Evolutionary conservation across 805 yeast species (phyloP), one percentile per base, ranked within the genome.

Genomic region (Zygotorulaspora chibaensis): DNA sequence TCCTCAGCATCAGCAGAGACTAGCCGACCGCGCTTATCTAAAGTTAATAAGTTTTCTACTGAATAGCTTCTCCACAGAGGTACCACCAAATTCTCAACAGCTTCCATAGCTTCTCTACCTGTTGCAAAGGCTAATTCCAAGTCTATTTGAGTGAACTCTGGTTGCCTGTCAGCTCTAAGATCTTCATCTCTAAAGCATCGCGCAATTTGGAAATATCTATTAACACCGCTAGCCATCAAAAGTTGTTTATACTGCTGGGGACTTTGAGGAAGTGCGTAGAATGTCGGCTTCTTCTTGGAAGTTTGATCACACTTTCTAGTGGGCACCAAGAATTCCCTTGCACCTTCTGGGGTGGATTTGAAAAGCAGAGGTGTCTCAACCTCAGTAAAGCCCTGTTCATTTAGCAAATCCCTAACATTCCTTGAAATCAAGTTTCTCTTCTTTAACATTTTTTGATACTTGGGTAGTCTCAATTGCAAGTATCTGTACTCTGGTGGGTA

Each of bases 321-420:
- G 1, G 99, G 99, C 0, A 93, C 97, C 39, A 93, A 66, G 62
- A 91, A 93, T 66, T 93, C 99, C 31, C 95, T 74, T 1, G 99
- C 99, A 12, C 99, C 99, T 65, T 93, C 99, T 0, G 99, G 99
- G 0, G 99, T 93, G 1, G 96, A 86, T 60, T 93, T 90, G 73
- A 93, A 93, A 25, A 93, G 68, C 6, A 91, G 63, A 1, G 99
- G 99, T 0, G 99, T 93, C 62, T 91, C 99, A 25, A 93, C 75
- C 59, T 93, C 98, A 0, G 77, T 76, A 63, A 93, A 93, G 1
- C 67, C 67, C 15, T 65, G 55, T 0, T 55, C 44, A 34, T 72
- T 72, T 12, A 83, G 62, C 1, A 60, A 54, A 6, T 66, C 55
- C 37, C 88, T 68, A 1, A 79, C 62, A 12, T 69, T 52, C 17